These are phyloP conservation scores for Diaporthe citriasiana DNA, from an alignment of 2,329 filamentous ascomycete genomes.

Conservation along the genomic window DNA sequence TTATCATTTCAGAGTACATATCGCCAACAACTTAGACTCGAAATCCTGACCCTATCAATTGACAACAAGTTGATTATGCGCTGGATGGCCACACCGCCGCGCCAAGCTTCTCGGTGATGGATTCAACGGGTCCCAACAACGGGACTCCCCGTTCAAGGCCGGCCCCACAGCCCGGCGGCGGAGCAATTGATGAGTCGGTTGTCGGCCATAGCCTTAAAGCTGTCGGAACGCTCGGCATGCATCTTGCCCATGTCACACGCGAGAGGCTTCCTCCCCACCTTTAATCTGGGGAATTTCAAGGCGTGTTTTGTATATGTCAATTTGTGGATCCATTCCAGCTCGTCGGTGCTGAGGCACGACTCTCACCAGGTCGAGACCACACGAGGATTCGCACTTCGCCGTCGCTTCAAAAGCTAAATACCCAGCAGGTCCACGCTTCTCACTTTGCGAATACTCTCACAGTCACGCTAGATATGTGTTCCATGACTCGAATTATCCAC, in stretches of 20 bases:
- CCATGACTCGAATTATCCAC: constrained; percentile 10
- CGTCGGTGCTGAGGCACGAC: background rate
- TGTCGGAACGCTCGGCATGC: background rate
- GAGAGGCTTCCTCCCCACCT: background rate
- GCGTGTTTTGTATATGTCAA: constrained; percentile 1
- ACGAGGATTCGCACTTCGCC: background rate
- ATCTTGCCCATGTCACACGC: background rate
- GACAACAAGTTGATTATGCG: background rate
- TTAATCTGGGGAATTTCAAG: constrained; percentile 1
- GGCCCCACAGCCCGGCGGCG: background rate
- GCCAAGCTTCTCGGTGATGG: background rate
- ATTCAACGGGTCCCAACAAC: background rate
- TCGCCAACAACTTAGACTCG: too few relatives aligned
- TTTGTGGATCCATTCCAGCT: background rate
- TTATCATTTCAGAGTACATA: background rate
- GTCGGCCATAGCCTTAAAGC: background rate
- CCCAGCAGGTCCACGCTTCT: background rate
- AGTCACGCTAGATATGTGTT: background rate
- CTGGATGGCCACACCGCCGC: too few relatives aligned
- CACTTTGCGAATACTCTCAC: background rate
- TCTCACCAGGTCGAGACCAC: background rate
- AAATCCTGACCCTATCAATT: background rate
- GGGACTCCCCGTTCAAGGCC: background rate
- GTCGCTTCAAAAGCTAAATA: background rate
- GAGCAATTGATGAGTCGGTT: background rate